Base-by-base conservation (phyloP, 352 stramenopile species). In the Phytophthora macrochlamydospora region DNA sequence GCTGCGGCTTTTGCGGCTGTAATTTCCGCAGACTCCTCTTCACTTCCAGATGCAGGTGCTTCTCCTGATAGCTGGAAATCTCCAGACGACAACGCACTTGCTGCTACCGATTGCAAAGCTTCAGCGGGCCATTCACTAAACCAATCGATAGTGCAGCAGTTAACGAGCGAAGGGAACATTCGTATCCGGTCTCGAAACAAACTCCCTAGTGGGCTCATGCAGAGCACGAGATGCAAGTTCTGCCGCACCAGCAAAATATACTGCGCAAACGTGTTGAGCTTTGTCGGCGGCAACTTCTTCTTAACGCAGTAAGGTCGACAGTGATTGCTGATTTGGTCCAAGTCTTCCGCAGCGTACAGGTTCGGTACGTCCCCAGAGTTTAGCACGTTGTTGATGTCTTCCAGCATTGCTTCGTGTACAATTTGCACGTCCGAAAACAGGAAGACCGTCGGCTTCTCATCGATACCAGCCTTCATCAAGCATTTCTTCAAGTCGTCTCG, bases 381-480 rank as follows among this genome's bases (percentile, higher is more conserved):
- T 1, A 98, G 78, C 3, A 98, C 88, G 64, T 92, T 97, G 75
- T 98, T 98, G 56, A 98, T 94, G 67, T 98, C 95, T 73, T 98
- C 95, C 2, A 98, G 66, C 93, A 98, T 98, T 8, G 90, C 88
- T 61, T 98, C 95, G 50, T 98, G 79, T 4, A 98, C 90, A 53
- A 98, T 98, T 69, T 98, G 92, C 2, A 97, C 96, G 62, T 98
- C 95, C 0, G 91, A 98, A 56, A 98, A 98, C 6, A 98, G 78
- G 55, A 98, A 98, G 0, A 98, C 91, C 5, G 95, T 87, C 1
- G 87, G 89, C 35, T 97, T 97, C 60, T 98, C 90, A 33, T 98
- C 87, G 31, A 98, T 87, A 1, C 95, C 95, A 6, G 94, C 94
- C 42, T 93, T 91, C 78, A 98, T 91, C 0, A 98, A 59, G 29